Conservation (phyloP, 305 asterid genomes). For the Solanum hybrid region DNA sequence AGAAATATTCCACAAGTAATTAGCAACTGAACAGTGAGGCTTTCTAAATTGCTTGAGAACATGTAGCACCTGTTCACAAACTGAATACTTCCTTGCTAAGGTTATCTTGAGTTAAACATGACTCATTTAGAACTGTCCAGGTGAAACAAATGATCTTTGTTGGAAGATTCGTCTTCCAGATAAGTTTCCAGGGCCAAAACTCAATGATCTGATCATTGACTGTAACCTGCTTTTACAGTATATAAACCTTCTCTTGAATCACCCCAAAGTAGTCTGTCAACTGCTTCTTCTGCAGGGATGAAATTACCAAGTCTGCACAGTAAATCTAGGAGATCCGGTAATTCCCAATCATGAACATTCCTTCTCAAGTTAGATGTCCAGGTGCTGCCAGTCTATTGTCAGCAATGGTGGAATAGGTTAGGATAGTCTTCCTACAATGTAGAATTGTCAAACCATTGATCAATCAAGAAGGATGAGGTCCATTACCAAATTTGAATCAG, state of each 20-base stretch:
- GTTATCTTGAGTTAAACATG: background rate
- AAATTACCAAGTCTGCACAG: background rate
- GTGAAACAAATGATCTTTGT: background rate
- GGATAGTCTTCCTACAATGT: background rate
- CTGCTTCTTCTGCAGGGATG: background rate
- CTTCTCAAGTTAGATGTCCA: background rate
- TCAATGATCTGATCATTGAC: background rate
- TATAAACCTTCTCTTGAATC: background rate
- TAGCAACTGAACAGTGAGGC: background rate
- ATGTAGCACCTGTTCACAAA: background rate
- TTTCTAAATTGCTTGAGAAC: background rate
- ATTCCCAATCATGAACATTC: background rate
- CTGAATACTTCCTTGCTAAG: background rate
- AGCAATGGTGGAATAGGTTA: background rate
- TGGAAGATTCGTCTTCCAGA: background rate
- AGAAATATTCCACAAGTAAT: background rate
- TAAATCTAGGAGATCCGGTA: background rate
- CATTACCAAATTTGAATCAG: background rate
- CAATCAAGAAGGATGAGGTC: background rate
- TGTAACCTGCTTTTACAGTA: background rate
- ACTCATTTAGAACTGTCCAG: background rate
- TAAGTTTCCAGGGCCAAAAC: background rate
- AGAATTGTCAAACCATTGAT: background rate
- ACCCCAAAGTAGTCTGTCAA: background rate
- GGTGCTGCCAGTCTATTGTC: background rate